These are phyloP conservation scores for Cyclotella cryptica DNA, from an alignment of 108 stramenopile species.

Conservation along the genomic window DNA sequence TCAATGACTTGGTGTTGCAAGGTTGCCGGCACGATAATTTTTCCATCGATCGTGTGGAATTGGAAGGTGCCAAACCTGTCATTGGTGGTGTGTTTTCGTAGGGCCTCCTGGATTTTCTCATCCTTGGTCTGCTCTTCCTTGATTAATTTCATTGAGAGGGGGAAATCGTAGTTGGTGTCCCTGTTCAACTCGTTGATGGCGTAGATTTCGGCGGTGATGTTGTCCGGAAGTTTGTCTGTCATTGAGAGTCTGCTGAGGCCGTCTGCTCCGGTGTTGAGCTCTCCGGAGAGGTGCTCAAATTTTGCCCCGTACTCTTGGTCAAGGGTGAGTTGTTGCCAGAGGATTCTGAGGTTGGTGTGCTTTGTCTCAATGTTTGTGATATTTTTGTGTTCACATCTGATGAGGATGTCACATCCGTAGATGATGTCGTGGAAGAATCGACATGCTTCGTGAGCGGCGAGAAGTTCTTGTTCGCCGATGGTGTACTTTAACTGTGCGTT, in stretches of 20 bases:
- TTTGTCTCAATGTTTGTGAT: not conserved
- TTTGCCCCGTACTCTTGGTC: slow-evolving; percentile 6
- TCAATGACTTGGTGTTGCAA: slow-evolving; percentile 13
- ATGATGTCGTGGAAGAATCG: slow-evolving; percentile 21
- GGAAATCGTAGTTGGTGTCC: slow-evolving; percentile 3
- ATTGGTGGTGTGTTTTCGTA: not conserved
- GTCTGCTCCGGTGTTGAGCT: slow-evolving; percentile 20
- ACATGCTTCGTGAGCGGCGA: slow-evolving; percentile 40
- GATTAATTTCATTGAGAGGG: slow-evolving; percentile 1
- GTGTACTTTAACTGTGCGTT: slow-evolving; percentile 55
- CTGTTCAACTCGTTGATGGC: not conserved
- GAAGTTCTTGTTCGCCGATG: slow-evolving; percentile 47
- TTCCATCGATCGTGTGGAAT: slow-evolving; percentile 7
- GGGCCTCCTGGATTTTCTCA: not conserved
- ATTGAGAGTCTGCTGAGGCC: slow-evolving; percentile 16
- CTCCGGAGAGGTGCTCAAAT: slow-evolving; percentile 9
- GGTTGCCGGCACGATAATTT: slow-evolving; percentile 9
- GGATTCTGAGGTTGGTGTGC: slow-evolving; percentile 4
- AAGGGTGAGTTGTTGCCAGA: not conserved
- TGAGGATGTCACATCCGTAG: slow-evolving; percentile 13
- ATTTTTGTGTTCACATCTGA: slow-evolving; percentile 18
- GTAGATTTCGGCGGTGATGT: not conserved
- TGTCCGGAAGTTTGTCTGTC: not conserved
- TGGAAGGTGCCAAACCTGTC: too few species aligned
- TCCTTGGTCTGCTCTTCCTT: slow-evolving; percentile 3